Percentiles rank a stretch among this genome's conserved stretches.
phyloP scores from a whole-genome alignment of 1,284 basidiomycete genomes.

The Cryptococcus hybrid region DNA sequence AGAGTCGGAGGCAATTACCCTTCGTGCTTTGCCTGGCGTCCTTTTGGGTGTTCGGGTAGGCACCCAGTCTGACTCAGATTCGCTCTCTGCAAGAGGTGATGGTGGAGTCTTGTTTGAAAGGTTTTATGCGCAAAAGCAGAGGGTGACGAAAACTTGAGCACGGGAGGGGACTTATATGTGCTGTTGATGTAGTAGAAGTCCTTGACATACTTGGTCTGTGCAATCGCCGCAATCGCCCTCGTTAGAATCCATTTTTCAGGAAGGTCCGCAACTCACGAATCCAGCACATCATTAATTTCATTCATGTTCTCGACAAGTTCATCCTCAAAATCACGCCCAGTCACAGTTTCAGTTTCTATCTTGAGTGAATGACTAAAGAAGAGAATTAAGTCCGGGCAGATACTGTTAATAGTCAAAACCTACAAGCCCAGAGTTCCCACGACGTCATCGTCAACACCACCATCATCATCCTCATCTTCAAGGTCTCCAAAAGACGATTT shows the following conservation, averaged over 20 bases:
- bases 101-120: background rate
- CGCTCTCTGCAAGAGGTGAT: background rate
- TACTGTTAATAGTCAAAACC: background rate
- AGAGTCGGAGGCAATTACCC: constrained; percentile 10
- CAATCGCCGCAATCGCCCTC: background rate
- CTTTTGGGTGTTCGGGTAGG: background rate
- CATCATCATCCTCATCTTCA: background rate
- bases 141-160: background rate
- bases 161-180: background rate
- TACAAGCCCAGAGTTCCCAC: constrained; percentile 1
- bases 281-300: constrained; percentile 4
- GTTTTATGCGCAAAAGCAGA: background rate
- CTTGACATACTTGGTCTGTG: too few relatives aligned
- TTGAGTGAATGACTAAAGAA: background rate
- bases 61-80: constrained; percentile 3
- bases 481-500: background rate
- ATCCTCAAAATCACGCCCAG: background rate
- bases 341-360: background rate
- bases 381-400: background rate
- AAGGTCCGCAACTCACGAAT: constrained; percentile 1
- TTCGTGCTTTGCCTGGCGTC: background rate
- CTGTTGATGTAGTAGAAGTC: too few relatives aligned
- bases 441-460: background rate
- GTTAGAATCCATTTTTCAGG: background rate
- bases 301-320: constrained; percentile 2